These are phyloP conservation scores for Lactifluus rugatus DNA, from an alignment of 768 basidiomycete genomes.

Conservation along the genomic window DNA sequence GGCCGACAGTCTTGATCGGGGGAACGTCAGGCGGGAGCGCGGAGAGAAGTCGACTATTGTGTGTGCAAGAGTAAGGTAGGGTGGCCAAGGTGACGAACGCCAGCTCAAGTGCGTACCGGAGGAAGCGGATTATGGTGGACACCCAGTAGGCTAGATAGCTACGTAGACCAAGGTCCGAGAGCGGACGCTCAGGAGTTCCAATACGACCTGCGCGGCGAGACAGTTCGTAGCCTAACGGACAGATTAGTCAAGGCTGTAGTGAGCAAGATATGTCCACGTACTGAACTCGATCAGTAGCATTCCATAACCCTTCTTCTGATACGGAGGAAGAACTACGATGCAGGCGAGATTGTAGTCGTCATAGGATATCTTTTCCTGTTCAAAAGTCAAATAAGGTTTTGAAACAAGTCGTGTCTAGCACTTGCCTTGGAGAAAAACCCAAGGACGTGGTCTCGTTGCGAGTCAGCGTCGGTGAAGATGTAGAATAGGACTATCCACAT, in stretches of 20 bases:
- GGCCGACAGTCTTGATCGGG: constrained; percentile 36
- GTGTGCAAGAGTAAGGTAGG: not conserved
- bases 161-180: constrained; percentile 86
- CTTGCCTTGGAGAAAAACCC: constrained; percentile 63
- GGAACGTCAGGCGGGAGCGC: constrained; percentile 46
- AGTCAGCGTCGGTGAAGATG: constrained; percentile 76
- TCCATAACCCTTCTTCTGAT: constrained; percentile 82
- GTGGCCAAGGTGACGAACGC: not conserved
- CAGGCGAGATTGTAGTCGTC: constrained; percentile 97
- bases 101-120: constrained; percentile 40
- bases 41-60: constrained; percentile 45
- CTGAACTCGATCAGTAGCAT: constrained; percentile 98
- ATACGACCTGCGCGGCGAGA: constrained; percentile 70
- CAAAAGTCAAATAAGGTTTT: not conserved
- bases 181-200: constrained; percentile 89
- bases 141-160: constrained; percentile 90
- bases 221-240: constrained; percentile 73
- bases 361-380: constrained; percentile 85
- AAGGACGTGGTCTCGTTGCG: constrained; percentile 70
- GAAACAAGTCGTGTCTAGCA: not conserved
- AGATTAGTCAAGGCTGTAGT: not conserved
- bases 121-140: constrained; percentile 72
- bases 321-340: constrained; percentile 91
- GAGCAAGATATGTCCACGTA: constrained; percentile 30
- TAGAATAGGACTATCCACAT: constrained; percentile 70